Conservation (phyloP, 129 eudicot genomes). For the Helichrysum umbraculigerum region DNA sequence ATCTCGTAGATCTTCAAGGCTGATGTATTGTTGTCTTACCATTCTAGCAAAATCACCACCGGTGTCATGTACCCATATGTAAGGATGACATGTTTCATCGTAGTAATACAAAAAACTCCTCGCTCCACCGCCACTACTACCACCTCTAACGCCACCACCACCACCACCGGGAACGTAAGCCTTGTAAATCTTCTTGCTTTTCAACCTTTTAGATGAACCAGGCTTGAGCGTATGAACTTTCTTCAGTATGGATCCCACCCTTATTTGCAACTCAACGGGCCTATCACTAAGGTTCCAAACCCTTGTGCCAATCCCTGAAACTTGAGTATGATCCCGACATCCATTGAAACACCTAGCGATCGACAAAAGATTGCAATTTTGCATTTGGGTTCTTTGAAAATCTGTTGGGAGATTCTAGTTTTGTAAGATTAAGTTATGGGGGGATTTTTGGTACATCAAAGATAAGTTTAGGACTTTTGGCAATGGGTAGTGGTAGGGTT, state of each 20-base stretch:
- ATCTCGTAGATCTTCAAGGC: slow-evolving; percentile 87
- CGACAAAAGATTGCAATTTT: slow-evolving; percentile 45
- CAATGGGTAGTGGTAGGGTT: slow-evolving; percentile 45
- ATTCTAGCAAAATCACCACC: slow-evolving; percentile 70
- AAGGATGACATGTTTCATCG: slow-evolving; percentile 84
- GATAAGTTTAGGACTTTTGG: slow-evolving; percentile 24
- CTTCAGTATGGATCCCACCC: slow-evolving; percentile 80
- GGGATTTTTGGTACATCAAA: slow-evolving; percentile 22
- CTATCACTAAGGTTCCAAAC: slow-evolving; percentile 79
- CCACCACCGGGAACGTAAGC: slow-evolving; percentile 66
- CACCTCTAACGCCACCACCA: slow-evolving; percentile 3
- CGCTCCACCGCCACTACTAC: slow-evolving; percentile 38
- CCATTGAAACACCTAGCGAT: slow-evolving; percentile 67
- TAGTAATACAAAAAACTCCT: slow-evolving; percentile 70
- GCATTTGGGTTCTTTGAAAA: slow-evolving; percentile 38
- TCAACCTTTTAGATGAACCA: slow-evolving; percentile 73
- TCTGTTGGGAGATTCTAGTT: slow-evolving; percentile 13
- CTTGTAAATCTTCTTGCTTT: slow-evolving; percentile 76
- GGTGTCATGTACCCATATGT: slow-evolving; percentile 77
- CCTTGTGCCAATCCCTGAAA: slow-evolving; percentile 67
- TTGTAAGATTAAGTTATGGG: slow-evolving; percentile 1
- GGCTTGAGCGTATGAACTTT: slow-evolving; percentile 77
- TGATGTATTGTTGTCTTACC: slow-evolving; percentile 84
- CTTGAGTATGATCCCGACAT: slow-evolving; percentile 65
- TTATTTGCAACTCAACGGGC: slow-evolving; percentile 79